Conservation (phyloP, 2,329 filamentous ascomycete species). For the Elsinoe perseae region DNA sequence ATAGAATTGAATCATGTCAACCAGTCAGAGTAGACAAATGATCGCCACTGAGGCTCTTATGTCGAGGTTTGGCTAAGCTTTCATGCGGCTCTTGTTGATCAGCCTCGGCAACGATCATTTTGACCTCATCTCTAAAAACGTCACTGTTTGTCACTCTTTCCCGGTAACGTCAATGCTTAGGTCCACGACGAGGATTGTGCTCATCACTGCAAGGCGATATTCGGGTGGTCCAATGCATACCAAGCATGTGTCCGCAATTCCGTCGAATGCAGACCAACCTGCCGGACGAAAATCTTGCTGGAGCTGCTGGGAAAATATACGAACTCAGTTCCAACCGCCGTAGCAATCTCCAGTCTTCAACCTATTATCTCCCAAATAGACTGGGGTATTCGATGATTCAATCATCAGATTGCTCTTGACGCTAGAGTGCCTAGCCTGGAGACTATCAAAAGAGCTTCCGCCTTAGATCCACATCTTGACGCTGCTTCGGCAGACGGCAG, state of each 20-base stretch:
- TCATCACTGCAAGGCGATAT: background rate
- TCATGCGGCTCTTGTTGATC: background rate
- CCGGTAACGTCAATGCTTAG: background rate
- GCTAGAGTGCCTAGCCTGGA: background rate
- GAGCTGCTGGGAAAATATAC: too few species aligned
- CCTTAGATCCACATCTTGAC: background rate
- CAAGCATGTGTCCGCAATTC: too few species aligned
- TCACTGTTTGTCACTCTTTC: background rate
- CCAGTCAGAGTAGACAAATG: background rate
- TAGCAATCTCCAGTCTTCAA: too few species aligned
- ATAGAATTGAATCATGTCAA: background rate
- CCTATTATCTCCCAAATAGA: too few species aligned
- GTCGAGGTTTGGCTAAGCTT: background rate
- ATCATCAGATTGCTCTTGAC: background rate
- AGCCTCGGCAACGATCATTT: background rate
- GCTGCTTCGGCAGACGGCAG: background rate
- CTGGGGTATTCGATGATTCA: background rate
- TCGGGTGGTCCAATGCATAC: too few species aligned
- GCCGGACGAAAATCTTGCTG: too few species aligned
- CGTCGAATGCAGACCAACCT: too few species aligned
- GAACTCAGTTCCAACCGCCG: too few species aligned
- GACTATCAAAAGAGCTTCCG: background rate
- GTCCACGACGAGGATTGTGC: background rate
- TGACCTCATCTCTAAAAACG: background rate
- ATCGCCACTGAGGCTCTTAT: background rate